phyloP scores from a whole-genome alignment of 139 green algal species.

The Chlorella sorokiniana region DNA sequence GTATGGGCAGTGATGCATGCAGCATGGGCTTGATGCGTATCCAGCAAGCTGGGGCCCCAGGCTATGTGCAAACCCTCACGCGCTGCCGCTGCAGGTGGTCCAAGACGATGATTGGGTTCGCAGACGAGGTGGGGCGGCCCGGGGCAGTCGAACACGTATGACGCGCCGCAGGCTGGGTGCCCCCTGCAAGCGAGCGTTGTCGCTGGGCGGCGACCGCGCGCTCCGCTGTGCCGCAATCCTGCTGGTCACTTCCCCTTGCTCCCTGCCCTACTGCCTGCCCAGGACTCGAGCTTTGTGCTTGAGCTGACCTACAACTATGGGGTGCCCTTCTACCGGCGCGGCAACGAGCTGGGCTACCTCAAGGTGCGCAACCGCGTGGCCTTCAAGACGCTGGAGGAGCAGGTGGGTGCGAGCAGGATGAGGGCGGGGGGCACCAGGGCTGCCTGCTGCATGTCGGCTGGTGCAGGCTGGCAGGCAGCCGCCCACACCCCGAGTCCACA shows the following conservation, averaged over 20 bases:
- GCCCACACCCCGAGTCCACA: no score
- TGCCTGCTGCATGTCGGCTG: neutral
- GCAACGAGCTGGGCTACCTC: conserved; percentile 58
- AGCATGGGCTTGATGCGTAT: no score
- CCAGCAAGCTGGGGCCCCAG: no score
- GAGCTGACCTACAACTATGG: conserved; percentile 59
- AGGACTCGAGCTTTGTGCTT: conserved; percentile 54
- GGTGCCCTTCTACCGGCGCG: conserved; percentile 49
- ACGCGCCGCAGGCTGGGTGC: no score
- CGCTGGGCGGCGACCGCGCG: no score
- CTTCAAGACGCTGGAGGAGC: conserved; percentile 21
- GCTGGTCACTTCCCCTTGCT: no score
- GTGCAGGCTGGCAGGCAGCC: neutral
- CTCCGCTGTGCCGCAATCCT: no score
- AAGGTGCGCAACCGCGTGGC: conserved; percentile 40
- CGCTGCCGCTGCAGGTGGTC: neutral
- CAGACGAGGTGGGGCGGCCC: neutral
- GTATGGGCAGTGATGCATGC: neutral
- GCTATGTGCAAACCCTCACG: no score
- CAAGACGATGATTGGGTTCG: conserved; percentile 45
- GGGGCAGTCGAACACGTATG: neutral
- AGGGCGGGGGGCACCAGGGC: neutral
- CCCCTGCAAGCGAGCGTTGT: no score
- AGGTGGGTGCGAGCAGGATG: neutral
- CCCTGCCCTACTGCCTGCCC: neutral